Conservation (phyloP, 2,329 filamentous ascomycete species). For the Venturia pyrina region DNA sequence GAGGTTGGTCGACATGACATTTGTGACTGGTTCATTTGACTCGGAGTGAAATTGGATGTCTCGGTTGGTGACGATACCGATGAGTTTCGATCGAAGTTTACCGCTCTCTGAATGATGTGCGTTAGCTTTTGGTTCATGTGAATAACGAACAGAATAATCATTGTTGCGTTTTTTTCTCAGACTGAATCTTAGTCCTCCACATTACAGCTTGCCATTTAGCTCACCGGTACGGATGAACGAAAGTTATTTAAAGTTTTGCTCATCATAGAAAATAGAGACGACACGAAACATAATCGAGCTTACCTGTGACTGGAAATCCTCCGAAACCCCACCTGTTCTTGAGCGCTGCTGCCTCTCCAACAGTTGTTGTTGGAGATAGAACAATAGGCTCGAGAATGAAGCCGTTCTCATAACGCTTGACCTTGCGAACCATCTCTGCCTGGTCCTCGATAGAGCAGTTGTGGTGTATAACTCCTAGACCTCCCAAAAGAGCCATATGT, state of each 20-base stretch:
- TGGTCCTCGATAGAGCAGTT: slow-evolving; percentile 97
- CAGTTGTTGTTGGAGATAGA: slow-evolving; percentile 75
- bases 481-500: slow-evolving; percentile 83
- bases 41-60: slow-evolving; percentile 95
- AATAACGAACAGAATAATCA: slow-evolving; percentile 12
- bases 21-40: slow-evolving; percentile 59
- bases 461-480: slow-evolving; percentile 93
- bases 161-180: slow-evolving; percentile 33
- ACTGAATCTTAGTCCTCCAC: slow-evolving; percentile 51
- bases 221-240: slow-evolving; percentile 98
- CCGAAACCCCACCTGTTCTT: slow-evolving; percentile 99
- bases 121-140: slow-evolving; percentile 21
- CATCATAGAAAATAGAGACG: slow-evolving; percentile 55
- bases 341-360: slow-evolving; percentile 79
- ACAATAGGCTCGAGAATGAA: slow-evolving; percentile 96
- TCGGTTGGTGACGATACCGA: slow-evolving; percentile 95
- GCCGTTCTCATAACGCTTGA: slow-evolving; percentile 98
- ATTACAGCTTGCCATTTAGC: slow-evolving; percentile 53
- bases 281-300: slow-evolving; percentile 31
- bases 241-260: slow-evolving; percentile 78
- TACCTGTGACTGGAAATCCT: slow-evolving; percentile 97
- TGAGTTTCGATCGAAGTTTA: slow-evolving; percentile 85
- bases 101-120: slow-evolving; percentile 59
- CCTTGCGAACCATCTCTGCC: slow-evolving; percentile 97
- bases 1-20: slow-evolving; percentile 92